Conservation (phyloP, 805 yeast genomes). For the Candida patagonica region DNA sequence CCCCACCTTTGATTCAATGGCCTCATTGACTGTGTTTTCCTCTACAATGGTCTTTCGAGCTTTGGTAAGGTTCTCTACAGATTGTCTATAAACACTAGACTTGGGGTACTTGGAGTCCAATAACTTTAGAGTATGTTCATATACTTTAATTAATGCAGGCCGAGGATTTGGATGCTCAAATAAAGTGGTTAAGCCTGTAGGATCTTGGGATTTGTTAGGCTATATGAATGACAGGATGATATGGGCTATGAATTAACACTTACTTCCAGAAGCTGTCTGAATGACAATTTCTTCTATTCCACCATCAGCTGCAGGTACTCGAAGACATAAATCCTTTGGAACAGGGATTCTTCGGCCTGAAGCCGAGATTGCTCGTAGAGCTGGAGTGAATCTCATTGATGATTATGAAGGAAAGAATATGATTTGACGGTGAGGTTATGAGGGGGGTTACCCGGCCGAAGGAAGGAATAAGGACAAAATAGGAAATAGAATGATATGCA, state of each 20-base stretch:
- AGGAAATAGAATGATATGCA: too few species aligned
- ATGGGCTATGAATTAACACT: conserved; percentile 1
- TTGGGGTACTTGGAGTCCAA: conserved; percentile 56
- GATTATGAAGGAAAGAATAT: too few species aligned
- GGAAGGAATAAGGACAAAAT: too few species aligned
- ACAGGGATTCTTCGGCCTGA: conserved; percentile 3
- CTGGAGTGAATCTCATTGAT: conserved; percentile 13
- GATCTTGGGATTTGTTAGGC: conserved; percentile 28
- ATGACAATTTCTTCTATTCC: conserved; percentile 7
- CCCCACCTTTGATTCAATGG: conserved; percentile 66
- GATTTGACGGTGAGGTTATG: not conserved
- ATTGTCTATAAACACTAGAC: conserved; percentile 64
- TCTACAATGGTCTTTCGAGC: conserved; percentile 62
- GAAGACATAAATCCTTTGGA: conserved; percentile 3
- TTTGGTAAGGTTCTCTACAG: conserved; percentile 62
- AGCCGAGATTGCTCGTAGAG: conserved; percentile 6
- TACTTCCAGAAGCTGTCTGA: conserved; percentile 11
- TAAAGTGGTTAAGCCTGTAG: conserved; percentile 76
- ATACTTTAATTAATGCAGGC: conserved; percentile 63
- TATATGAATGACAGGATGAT: not conserved
- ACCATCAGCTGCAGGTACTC: conserved; percentile 1
- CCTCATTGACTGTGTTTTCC: conserved; percentile 47
- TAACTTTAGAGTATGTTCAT: conserved; percentile 56
- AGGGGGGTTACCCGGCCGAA: too few species aligned
- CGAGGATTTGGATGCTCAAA: conserved; percentile 76